phyloP scores from a whole-genome alignment of 352 stramenopile genomes.

The Globisporangium nodosum region DNA sequence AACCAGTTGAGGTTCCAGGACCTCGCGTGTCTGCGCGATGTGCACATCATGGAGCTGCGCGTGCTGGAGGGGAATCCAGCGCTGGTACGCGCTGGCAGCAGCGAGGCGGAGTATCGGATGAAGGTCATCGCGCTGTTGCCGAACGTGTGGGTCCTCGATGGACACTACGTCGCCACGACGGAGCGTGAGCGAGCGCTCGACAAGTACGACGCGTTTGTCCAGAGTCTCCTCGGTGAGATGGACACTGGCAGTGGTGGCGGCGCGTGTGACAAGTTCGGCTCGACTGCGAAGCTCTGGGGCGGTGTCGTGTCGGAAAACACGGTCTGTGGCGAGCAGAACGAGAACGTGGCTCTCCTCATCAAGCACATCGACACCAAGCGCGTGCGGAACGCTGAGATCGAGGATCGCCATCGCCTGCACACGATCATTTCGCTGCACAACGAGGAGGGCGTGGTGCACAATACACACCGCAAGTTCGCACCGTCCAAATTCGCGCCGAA shows the following conservation, averaged over 20 bases:
- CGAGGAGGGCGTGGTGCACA: constrained; percentile 36
- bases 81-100: constrained; percentile 15
- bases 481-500: constrained; percentile 25
- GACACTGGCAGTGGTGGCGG: not conserved
- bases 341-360: constrained; percentile 16
- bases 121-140: constrained; percentile 44
- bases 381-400: not conserved
- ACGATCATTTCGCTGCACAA: constrained; percentile 42
- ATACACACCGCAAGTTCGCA: constrained; percentile 38
- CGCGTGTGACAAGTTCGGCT: constrained; percentile 22
- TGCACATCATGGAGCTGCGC: constrained; percentile 50
- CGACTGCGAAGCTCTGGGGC: constrained; percentile 27
- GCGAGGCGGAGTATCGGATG: constrained; percentile 25
- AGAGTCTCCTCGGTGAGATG: constrained; percentile 15
- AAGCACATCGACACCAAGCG: constrained; percentile 10
- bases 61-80: constrained; percentile 27
- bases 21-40: constrained; percentile 45
- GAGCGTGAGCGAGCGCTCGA: constrained; percentile 40
- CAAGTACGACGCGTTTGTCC: constrained; percentile 29
- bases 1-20: constrained; percentile 44
- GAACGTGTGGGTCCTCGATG: constrained; percentile 53
- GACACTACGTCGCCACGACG: constrained; percentile 40
- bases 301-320: not conserved
- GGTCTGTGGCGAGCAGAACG: constrained; percentile 2
- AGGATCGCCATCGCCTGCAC: constrained; percentile 34